A percentile compares a stretch with the other conserved stretches of the same genome.
Conservation (phyloP, 139 green algal genomes). For the Parachlorella kessleri region DNA sequence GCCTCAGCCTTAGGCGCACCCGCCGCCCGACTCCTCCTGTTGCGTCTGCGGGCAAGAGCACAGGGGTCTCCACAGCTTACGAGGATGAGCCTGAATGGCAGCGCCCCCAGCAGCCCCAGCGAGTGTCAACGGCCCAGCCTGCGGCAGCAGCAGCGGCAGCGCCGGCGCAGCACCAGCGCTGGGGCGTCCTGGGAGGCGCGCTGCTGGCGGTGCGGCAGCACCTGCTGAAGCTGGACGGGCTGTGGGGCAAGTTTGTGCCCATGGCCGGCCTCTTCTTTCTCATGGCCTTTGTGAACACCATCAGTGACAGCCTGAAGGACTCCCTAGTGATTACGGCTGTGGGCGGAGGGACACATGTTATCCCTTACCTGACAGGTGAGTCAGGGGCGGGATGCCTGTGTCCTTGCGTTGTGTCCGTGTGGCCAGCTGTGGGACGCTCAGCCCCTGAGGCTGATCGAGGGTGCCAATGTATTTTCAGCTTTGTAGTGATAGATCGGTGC, state of each 20-base stretch:
- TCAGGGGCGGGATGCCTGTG: too few relatives aligned
- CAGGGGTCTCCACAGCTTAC: too few relatives aligned
- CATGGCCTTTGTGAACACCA: conserved; percentile 94
- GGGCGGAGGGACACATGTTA: conserved; percentile 71
- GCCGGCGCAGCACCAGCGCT: neutral
- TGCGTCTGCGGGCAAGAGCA: too few relatives aligned
- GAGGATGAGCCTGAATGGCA: too few relatives aligned
- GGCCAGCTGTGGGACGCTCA: too few relatives aligned
- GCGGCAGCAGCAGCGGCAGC: neutral
- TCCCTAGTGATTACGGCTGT: conserved; percentile 91
- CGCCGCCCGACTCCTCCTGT: too few relatives aligned
- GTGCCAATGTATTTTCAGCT: too few relatives aligned
- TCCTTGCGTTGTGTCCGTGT: too few relatives aligned
- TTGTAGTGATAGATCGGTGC: too few relatives aligned
- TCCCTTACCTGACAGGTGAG: conserved; percentile 69
- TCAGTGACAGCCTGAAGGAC: conserved; percentile 93
- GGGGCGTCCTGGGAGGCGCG: neutral
- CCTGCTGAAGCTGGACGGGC: conserved; percentile 36
- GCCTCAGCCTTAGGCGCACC: too few relatives aligned
- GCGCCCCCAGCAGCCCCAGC: neutral
- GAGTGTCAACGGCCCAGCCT: neutral
- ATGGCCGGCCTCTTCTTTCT: conserved; percentile 90
- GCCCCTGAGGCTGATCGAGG: too few relatives aligned
- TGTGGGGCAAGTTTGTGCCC: conserved; percentile 50
- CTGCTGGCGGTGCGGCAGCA: conserved; percentile 12